These are phyloP conservation scores for Neofusicoccum laricinum DNA, from an alignment of 2,329 filamentous ascomycete genomes.

Conservation along the genomic window DNA sequence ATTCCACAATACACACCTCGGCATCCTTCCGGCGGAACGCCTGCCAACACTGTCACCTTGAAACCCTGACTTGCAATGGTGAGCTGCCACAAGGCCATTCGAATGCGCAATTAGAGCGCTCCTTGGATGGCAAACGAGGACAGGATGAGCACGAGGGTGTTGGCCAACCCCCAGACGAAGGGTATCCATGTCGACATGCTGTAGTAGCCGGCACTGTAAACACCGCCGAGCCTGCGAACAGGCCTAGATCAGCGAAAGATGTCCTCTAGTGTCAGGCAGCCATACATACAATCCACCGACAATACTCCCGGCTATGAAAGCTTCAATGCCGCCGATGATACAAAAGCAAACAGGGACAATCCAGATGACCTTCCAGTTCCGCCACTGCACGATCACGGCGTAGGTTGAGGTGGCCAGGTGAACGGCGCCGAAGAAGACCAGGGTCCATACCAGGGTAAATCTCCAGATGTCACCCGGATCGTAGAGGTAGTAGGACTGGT, in stretches of 20 bases:
- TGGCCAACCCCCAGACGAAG: constrained; percentile 82
- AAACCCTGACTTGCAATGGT: neutral
- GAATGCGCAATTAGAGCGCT: constrained; percentile 58
- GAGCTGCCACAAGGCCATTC: neutral
- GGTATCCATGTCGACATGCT: constrained; percentile 94
- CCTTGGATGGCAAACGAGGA: constrained; percentile 93
- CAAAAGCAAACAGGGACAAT: constrained; percentile 68
- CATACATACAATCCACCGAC: constrained; percentile 70
- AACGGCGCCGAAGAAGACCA: constrained; percentile 73
- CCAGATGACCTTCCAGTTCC: constrained; percentile 61
- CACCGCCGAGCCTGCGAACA: constrained; percentile 63
- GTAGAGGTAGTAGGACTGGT: constrained; percentile 65
- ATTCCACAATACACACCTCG: too few relatives aligned
- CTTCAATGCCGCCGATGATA: constrained; percentile 71
- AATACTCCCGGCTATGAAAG: constrained; percentile 74
- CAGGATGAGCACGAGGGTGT: constrained; percentile 75
- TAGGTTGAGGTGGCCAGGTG: constrained; percentile 70
- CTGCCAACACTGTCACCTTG: too few relatives aligned
- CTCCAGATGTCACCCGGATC: constrained; percentile 76
- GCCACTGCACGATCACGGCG: constrained; percentile 68
- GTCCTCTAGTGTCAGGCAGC: neutral
- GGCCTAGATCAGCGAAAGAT: neutral
- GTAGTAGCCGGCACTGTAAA: constrained; percentile 80
- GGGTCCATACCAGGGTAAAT: constrained; percentile 83
- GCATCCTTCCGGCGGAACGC: too few relatives aligned